phyloP scores from a whole-genome alignment of 441 rosid species.

The Eruca vesicaria region DNA sequence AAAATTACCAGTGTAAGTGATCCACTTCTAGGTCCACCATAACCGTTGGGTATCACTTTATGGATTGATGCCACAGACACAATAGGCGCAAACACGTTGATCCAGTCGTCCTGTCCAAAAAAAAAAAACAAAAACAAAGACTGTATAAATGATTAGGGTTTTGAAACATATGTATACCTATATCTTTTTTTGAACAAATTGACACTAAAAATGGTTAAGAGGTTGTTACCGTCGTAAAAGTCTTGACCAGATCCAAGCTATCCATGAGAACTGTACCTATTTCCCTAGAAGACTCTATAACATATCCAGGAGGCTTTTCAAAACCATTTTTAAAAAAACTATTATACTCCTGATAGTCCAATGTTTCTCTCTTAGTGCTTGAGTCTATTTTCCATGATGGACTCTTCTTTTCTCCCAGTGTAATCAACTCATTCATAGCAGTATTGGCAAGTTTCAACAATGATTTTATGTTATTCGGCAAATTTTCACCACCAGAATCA shows the following conservation, averaged over 20 bases:
- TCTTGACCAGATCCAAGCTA: conserved; percentile 40
- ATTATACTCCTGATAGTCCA: conserved; percentile 39
- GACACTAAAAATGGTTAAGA: neutral
- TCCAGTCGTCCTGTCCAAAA: conserved; percentile 37
- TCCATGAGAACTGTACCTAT: conserved; percentile 31
- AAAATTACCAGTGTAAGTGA: conserved; percentile 33
- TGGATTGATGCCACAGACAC: conserved; percentile 27
- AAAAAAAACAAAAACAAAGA: neutral
- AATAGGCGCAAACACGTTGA: conserved; percentile 36
- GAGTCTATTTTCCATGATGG: conserved; percentile 38
- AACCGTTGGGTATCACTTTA: conserved; percentile 27
- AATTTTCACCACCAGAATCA: conserved; percentile 27
- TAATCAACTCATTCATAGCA: conserved; percentile 44
- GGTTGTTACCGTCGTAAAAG: conserved; percentile 43
- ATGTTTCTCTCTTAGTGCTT: conserved; percentile 35
- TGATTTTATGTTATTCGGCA: neutral
- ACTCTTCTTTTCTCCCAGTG: conserved; percentile 31
- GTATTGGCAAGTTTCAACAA: conserved; percentile 30
- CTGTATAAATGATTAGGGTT: neutral
- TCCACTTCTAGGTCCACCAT: conserved; percentile 33
- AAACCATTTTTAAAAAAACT: conserved; percentile 15
- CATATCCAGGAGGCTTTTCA: conserved; percentile 32
- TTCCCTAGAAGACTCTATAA: conserved; percentile 47
- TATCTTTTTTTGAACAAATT: neutral
- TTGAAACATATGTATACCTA: neutral